These are phyloP conservation scores for Epicoccum sorghinum DNA, from an alignment of 2,329 filamentous ascomycete genomes.

Conservation along the genomic window DNA sequence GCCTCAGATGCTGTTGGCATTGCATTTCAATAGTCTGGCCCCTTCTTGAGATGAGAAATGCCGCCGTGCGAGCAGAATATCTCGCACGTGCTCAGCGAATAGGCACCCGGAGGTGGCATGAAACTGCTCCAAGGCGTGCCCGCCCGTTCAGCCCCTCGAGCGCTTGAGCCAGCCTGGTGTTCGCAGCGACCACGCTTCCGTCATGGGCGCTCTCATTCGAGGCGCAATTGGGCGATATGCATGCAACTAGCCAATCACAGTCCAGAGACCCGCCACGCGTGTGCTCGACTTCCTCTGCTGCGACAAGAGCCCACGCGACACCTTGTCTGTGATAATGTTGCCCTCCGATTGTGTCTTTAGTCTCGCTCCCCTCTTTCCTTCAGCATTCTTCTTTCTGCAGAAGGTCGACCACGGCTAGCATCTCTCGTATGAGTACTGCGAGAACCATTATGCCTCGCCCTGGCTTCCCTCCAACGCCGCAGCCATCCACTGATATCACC, in stretches of 20 bases:
- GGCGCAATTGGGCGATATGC: slow-evolving; percentile 21
- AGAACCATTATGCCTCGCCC: slow-evolving; percentile 64
- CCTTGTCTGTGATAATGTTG: slow-evolving; percentile 30
- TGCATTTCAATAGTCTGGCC: slow-evolving; percentile 4
- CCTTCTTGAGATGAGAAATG: background rate
- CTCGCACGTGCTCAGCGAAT: slow-evolving; percentile 19
- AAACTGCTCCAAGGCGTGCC: slow-evolving; percentile 11
- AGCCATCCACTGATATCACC: slow-evolving; percentile 79
- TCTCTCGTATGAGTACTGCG: slow-evolving; percentile 24
- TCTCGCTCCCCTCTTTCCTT: slow-evolving; percentile 18
- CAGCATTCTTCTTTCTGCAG: slow-evolving; percentile 5
- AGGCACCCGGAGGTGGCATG: slow-evolving; percentile 8
- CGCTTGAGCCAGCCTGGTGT: slow-evolving; percentile 20
- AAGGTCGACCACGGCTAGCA: slow-evolving; percentile 16
- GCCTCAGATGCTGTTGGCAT: background rate
- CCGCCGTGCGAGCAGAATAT: slow-evolving; percentile 3
- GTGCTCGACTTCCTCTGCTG: slow-evolving; percentile 26
- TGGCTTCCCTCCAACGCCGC: slow-evolving; percentile 74
- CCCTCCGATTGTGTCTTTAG: slow-evolving; percentile 14
- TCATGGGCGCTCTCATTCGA: slow-evolving; percentile 35
- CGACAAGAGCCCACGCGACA: slow-evolving; percentile 41
- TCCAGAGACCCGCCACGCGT: slow-evolving; percentile 18
- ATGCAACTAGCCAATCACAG: slow-evolving; percentile 28
- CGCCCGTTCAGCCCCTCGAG: slow-evolving; percentile 23
- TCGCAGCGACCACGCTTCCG: slow-evolving; percentile 32